Conservation (phyloP, 805 yeast genomes). For the Ogataea chonburiensis region DNA sequence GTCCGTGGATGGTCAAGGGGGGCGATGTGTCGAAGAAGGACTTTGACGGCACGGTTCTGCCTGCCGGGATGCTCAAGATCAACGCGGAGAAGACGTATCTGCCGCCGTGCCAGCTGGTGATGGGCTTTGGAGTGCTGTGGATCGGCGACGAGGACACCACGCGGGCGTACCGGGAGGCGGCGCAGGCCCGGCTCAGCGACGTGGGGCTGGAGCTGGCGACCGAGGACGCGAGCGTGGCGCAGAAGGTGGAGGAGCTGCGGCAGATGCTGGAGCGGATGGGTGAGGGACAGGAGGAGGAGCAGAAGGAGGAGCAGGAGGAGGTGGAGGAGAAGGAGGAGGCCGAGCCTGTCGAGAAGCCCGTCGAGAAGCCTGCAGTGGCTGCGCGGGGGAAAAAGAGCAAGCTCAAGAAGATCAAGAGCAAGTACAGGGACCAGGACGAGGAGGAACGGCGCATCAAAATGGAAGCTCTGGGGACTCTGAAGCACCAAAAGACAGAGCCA, state of each 20-base stretch:
- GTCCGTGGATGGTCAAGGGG: constrained; percentile 85
- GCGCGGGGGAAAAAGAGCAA: constrained; percentile 86
- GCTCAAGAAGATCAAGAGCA: constrained; percentile 74
- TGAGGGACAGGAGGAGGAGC: constrained; percentile 11
- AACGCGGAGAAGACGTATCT: constrained; percentile 55
- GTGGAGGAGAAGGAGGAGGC: constrained; percentile 16
- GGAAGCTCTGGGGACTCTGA: constrained; percentile 82
- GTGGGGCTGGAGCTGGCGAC: constrained; percentile 31
- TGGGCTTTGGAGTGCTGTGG: constrained; percentile 89
- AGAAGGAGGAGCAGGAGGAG: constrained; percentile 5
- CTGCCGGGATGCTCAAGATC: constrained; percentile 59
- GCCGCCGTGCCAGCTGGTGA: constrained; percentile 77
- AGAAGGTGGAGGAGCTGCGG: constrained; percentile 32
- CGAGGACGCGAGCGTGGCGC: constrained; percentile 25
- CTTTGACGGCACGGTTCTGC: constrained; percentile 51
- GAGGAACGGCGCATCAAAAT: constrained; percentile 74
- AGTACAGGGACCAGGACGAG: constrained; percentile 90
- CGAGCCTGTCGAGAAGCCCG: constrained; percentile 18
- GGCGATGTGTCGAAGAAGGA: constrained; percentile 68
- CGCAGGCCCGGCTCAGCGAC: constrained; percentile 29
- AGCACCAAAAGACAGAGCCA: constrained; percentile 40
- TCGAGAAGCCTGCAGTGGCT: constrained; percentile 35
- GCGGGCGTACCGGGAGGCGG: constrained; percentile 32
- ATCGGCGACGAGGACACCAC: constrained; percentile 56
- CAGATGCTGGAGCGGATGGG: constrained; percentile 31